Conservation (phyloP, 2,329 filamentous ascomycete genomes). For the Grosmannia clavigera region DNA sequence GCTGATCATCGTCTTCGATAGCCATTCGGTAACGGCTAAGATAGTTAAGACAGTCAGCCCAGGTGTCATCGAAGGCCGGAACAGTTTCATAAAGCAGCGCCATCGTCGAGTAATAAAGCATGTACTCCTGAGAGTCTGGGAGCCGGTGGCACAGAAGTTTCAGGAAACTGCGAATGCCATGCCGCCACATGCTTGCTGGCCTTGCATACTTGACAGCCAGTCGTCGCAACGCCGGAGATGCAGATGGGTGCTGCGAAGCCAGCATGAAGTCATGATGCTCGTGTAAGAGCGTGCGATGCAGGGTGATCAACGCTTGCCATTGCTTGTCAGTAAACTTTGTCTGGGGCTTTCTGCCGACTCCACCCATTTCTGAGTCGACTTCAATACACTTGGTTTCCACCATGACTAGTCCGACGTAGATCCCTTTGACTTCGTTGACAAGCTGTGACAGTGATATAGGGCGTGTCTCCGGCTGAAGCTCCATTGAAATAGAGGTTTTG, state of each 20-base stretch:
- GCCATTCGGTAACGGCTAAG: constrained; percentile 80
- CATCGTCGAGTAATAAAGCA: constrained; percentile 94
- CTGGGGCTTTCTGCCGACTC: constrained; percentile 24
- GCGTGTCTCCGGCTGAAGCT: constrained; percentile 47
- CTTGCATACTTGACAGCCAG: constrained; percentile 76
- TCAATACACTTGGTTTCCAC: constrained; percentile 82
- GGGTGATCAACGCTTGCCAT: constrained; percentile 71
- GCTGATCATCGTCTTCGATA: constrained; percentile 69
- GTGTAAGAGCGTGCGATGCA: constrained; percentile 70
- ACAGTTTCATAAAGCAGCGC: constrained; percentile 77
- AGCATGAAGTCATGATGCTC: constrained; percentile 82
- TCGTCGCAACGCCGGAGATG: constrained; percentile 51
- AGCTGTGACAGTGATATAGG: constrained; percentile 67
- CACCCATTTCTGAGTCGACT: constrained; percentile 50
- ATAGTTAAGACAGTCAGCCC: constrained; percentile 89
- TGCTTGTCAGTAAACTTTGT: constrained; percentile 50
- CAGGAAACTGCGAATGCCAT: constrained; percentile 78
- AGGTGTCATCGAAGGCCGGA: constrained; percentile 70
- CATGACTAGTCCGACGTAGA: constrained; percentile 74
- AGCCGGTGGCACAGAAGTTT: constrained; percentile 64
- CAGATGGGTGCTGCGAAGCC: constrained; percentile 74
- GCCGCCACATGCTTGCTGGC: constrained; percentile 88
- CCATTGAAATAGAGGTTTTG: neutral
- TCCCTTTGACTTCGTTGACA: constrained; percentile 67
- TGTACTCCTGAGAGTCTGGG: constrained; percentile 70